A percentile compares a stretch with the other conserved stretches of the same genome.
Conservation (phyloP, 1,284 basidiomycete species). For the Takashimella tepidaria region DNA sequence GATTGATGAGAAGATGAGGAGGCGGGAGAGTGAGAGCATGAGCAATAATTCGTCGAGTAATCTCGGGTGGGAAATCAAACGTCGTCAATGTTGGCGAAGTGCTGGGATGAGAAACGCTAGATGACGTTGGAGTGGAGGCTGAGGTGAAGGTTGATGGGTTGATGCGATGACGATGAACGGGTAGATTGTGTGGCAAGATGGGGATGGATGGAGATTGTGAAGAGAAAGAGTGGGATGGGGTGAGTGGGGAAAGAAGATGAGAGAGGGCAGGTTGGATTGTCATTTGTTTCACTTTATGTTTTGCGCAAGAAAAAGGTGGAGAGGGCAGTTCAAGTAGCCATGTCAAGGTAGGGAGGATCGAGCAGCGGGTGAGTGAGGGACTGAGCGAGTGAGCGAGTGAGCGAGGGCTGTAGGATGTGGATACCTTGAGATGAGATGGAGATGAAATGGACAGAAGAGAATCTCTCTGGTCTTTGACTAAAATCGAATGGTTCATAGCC, state of each 20-base stretch:
- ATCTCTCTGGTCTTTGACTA: too few relatives aligned
- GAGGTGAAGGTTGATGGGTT: not conserved
- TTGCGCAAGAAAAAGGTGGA: too few relatives aligned
- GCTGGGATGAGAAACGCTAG: not conserved
- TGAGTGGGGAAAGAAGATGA: not conserved
- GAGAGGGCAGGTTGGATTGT: not conserved
- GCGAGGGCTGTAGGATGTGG: not conserved
- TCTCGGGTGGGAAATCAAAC: conserved; percentile 16
- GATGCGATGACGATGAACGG: too few relatives aligned
- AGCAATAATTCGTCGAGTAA: conserved; percentile 31
- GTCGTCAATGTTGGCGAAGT: not conserved
- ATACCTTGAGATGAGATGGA: not conserved
- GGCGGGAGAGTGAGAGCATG: conserved; percentile 23
- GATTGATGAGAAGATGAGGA: conserved; percentile 10
- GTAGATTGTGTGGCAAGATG: too few relatives aligned
- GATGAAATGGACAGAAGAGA: too few relatives aligned
- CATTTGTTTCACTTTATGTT: too few relatives aligned
- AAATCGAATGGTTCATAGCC: too few relatives aligned
- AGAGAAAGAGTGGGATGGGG: not conserved
- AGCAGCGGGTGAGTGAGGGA: not conserved
- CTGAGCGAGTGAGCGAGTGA: not conserved
- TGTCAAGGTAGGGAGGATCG: too few relatives aligned
- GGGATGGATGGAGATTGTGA: too few relatives aligned
- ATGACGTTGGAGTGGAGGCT: not conserved
- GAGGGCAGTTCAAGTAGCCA: too few relatives aligned